These are phyloP conservation scores for Rubia peregrina DNA, from an alignment of 305 asterid species.

Conservation along the genomic window DNA sequence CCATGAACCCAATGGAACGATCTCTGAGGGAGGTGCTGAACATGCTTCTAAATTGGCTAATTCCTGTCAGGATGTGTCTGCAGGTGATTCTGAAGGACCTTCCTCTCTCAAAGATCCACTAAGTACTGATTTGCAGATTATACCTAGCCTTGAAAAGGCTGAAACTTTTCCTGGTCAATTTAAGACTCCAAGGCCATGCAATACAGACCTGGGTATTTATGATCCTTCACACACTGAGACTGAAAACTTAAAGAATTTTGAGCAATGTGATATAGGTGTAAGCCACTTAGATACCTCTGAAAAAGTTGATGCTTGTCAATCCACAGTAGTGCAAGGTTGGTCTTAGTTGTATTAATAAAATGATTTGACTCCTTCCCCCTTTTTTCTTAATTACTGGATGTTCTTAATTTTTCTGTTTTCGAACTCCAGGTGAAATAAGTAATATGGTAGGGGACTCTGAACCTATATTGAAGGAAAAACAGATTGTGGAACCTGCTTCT, in stretches of 20 bases:
- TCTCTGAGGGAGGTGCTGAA: conserved; percentile 26
- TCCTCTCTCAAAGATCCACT: conserved; percentile 20
- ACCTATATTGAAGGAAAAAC: conserved; percentile 32
- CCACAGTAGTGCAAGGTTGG: conserved; percentile 41
- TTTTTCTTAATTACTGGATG: background rate
- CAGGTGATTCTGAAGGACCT: conserved; percentile 28
- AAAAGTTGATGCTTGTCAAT: conserved; percentile 21
- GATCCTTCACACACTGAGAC: conserved; percentile 26
- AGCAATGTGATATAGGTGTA: conserved; percentile 27
- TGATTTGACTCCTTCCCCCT: background rate
- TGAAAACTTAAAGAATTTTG: conserved; percentile 27
- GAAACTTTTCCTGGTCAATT: conserved; percentile 28
- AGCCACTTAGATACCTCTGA: conserved; percentile 23
- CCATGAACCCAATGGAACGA: conserved; percentile 28
- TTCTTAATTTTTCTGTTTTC: conserved; percentile 8
- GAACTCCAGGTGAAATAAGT: conserved; percentile 39
- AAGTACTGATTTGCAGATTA: conserved; percentile 31
- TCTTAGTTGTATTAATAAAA: background rate
- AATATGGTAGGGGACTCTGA: conserved; percentile 28
- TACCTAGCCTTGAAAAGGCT: conserved; percentile 24
- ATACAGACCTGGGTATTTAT: conserved; percentile 31
- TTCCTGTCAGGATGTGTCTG: conserved; percentile 28
- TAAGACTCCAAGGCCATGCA: conserved; percentile 44
- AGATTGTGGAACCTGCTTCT: conserved; percentile 27
- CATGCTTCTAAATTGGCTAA: conserved; percentile 35